Conservation (phyloP, 1,284 basidiomycete genomes). For the Somion occarium region DNA sequence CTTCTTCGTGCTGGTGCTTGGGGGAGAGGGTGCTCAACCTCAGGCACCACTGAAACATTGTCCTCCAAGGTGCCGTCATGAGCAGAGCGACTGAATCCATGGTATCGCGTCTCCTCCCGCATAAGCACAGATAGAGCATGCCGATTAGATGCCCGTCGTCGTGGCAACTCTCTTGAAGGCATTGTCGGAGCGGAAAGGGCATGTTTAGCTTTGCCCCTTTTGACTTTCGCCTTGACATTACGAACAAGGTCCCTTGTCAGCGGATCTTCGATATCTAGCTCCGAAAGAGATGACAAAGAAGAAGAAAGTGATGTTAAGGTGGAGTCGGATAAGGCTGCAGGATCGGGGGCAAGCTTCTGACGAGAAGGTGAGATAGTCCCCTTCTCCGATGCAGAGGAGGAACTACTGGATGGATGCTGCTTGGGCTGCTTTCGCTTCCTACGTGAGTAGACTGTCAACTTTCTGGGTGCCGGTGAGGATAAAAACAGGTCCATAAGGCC, state of each 20-base stretch:
- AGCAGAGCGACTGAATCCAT: background rate
- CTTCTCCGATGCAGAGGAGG: background rate
- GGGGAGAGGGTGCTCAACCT: too few relatives aligned
- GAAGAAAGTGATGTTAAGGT: background rate
- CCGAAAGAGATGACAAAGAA: background rate
- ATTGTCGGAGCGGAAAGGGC: background rate
- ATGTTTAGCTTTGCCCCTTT: constrained; percentile 3
- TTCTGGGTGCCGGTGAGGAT: too few relatives aligned
- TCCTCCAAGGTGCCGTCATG: background rate
- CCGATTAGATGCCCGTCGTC: constrained; percentile 1
- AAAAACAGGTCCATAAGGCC: too few relatives aligned
- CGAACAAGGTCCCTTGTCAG: background rate
- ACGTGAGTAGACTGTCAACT: too few relatives aligned
- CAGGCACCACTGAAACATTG: background rate
- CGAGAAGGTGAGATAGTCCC: too few relatives aligned
- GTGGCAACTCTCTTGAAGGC: background rate
- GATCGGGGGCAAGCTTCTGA: too few relatives aligned
- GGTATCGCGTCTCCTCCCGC: background rate
- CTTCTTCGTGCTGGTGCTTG: too few relatives aligned
- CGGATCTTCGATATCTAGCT: background rate
- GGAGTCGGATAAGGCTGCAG: background rate
- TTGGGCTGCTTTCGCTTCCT: background rate
- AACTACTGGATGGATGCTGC: background rate
- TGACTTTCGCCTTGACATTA: background rate
- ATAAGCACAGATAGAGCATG: constrained; percentile 1